These are phyloP conservation scores for Tetrahymena malaccensis DNA, from an alignment of 73 alveolate genomes.

Conservation along the genomic window DNA sequence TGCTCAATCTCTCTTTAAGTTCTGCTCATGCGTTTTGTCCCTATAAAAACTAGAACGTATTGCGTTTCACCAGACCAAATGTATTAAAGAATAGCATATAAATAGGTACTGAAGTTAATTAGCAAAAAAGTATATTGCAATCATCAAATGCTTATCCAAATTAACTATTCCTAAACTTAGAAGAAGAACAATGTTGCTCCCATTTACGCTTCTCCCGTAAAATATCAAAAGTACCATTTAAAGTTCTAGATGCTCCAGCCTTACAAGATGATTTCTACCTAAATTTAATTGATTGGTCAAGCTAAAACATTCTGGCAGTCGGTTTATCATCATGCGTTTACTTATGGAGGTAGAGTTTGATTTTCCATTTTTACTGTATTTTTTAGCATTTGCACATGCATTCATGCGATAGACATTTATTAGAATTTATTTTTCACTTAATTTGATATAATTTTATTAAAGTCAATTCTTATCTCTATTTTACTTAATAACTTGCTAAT, in stretches of 20 bases:
- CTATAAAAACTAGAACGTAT: neutral
- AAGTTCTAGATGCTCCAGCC: constrained; percentile 99
- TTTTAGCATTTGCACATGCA: neutral
- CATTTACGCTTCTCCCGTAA: constrained; percentile 40
- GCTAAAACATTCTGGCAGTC: constrained; percentile 90
- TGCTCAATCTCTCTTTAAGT: neutral
- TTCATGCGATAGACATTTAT: neutral
- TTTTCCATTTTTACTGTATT: neutral
- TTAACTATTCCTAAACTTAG: neutral
- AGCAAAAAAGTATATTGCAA: neutral
- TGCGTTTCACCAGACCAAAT: neutral
- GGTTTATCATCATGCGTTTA: constrained; percentile 85
- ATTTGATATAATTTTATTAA: neutral
- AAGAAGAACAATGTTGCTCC: neutral
- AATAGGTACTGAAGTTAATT: neutral
- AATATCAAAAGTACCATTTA: constrained; percentile 96
- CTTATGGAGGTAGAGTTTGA: constrained; percentile 50
- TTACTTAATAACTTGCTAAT: neutral
- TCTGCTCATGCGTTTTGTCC: neutral
- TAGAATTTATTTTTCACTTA: neutral
- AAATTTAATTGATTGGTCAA: constrained; percentile 97
- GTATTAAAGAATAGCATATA: neutral
- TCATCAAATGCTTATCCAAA: neutral
- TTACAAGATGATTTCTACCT: constrained; percentile 97
- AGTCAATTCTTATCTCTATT: neutral